Base-by-base conservation (phyloP, 192 early-diverging fungal species). In the Gryganskiella cystojenkinii region DNA sequence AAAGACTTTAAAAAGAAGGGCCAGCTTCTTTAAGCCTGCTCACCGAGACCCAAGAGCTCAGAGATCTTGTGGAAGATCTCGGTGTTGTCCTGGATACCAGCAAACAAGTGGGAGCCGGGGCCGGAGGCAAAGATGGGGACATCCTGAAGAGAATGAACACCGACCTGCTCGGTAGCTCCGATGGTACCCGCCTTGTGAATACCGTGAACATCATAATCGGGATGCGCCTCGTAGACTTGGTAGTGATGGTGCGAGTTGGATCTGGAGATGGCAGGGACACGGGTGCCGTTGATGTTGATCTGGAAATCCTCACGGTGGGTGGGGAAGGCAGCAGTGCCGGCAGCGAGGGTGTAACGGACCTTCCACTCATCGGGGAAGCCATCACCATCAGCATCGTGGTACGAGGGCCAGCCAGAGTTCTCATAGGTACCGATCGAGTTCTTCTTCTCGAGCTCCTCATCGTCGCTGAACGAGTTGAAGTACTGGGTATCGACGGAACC, bases 401-500 rank as follows among this genome's bases (percentile, higher is more conserved):
- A 84, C 53, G 78, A 80, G 17, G 82, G 82, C 75, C 74, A 85
- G n/a, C 82, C 84, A 52, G 82, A 72, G 75, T 81, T 68, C 53
- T 69, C 80, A 61, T 83, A 85, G 59, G 81, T 81, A 78, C 84
- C 84, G 64, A 85, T 76, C 10, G 82, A 64, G 60, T 80, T 74
- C 57, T 56, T 71, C 82, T 80, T 83, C 57, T 81, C 82, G 13
- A 50, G 30, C 42, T 83, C 71, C 46, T 69, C 74, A 40, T 43
- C 35, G 46, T 80, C 66, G n/a, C 79, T 60, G 61, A 70, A 79
- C 0, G 55, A 68, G 70, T 70, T 73, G 65, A 90, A 86, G 68
- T 83, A 90, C 53, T 74, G 57, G 59, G 82, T 67, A 65, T 90
- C 89, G 46, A 90, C 87, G 59, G 85, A 80, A 34, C 89, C 89